Percentiles rank a stretch among this genome's conserved stretches.
phyloP scores from a whole-genome alignment of 2,329 filamentous ascomycete species.

The Celoporthe dispersa region DNA sequence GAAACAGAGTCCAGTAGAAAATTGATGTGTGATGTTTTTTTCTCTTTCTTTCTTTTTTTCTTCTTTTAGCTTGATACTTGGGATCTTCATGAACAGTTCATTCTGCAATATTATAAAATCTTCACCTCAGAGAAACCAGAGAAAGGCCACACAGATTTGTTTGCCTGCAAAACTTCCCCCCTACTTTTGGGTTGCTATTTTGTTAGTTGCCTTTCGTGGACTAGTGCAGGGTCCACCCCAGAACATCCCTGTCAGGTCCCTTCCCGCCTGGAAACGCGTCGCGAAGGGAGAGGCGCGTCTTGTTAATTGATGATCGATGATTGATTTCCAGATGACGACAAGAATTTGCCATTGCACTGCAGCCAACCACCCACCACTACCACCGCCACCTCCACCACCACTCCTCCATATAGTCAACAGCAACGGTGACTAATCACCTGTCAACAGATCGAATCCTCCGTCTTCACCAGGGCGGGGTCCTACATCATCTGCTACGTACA shows the following conservation, averaged over 20 bases:
- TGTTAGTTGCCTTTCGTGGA: constrained; percentile 7
- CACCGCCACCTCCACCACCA: too few species aligned
- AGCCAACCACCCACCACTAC: not conserved
- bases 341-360: constrained; percentile 7
- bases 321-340: not conserved
- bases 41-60: too few species aligned
- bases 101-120: not conserved
- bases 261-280: constrained; percentile 7
- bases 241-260: not conserved
- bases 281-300: constrained; percentile 29
- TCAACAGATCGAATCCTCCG: not conserved
- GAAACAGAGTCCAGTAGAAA: too few species aligned
- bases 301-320: constrained; percentile 35
- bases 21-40: too few species aligned
- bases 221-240: not conserved
- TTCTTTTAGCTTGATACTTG: too few species aligned
- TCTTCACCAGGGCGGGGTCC: not conserved
- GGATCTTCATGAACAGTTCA: not conserved
- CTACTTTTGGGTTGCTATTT: not conserved
- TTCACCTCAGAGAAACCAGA: not conserved
- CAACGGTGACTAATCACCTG: too few species aligned
- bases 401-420: too few species aligned
- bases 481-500: not conserved
- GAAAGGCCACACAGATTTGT: not conserved
- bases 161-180: too few species aligned